Base-by-base conservation (phyloP, 192 early-diverging fungal genomes). In the Coemansia furcata region DNA sequence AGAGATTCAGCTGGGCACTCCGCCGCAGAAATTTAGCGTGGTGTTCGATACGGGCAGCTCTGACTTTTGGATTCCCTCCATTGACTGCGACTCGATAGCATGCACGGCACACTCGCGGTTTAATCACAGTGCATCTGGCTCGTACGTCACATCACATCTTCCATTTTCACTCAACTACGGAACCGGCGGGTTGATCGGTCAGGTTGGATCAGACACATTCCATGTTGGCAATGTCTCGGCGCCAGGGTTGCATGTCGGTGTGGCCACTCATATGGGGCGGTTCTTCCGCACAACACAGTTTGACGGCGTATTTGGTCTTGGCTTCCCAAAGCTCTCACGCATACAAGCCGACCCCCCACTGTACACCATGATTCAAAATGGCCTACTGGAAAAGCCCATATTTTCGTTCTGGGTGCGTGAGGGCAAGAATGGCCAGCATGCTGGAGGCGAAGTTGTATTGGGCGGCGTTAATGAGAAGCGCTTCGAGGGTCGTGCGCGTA, bases 21-120 rank as follows among this genome's bases (percentile, higher is more conserved):
- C 86, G 3, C 63, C 79, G 14, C 87, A 88, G 64, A 73, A 60
- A 59, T 88, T 88, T 54, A 70, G 72, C 7, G 85, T 88, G 14
- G 85, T 88, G 19, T 86, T 88, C 65, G 87, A 88, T 54, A 88
- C 87, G 0, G 87, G 87, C 42, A 84, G 82, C 67, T 83, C 81
- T 5, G 87, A 88, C 52, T 78, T 86, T 65, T 88, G 87, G 87
- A 78, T 88, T 12, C 80, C 87, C 3, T 84, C 85, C 0, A 62
- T 71, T 8, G 71, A 77, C 39, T 87, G 86, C 76, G 73, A 82
- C 43, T 83, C 85, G 1, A 26, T 47, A 0, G 78, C 74, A 6
- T 86, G 85, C 49, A 47, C 55, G 19, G 59, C 55, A 21, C 83
- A 84, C 44, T 63, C 72, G 14, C 85, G 84, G 14, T 89, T 82